phyloP scores from a whole-genome alignment of 352 stramenopile species.

The Pythium chondricola region DNA sequence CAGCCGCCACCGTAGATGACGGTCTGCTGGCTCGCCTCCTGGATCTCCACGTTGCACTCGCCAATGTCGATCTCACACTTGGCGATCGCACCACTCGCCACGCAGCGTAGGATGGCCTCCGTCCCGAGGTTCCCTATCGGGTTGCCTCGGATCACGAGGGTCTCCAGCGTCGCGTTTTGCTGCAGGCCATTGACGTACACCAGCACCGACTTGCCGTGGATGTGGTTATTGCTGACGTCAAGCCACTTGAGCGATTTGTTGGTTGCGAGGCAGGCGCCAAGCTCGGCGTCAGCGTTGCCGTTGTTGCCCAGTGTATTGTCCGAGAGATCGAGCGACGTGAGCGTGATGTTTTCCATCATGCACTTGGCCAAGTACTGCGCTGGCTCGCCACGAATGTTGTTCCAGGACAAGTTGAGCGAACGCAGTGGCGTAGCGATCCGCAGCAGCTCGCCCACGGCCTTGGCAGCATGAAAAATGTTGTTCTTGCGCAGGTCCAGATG shows the following conservation, averaged over 20 bases:
- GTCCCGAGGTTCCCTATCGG: constrained; percentile 54
- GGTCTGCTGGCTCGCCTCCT: constrained; percentile 36
- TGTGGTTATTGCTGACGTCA: constrained; percentile 65
- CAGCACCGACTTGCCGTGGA: constrained; percentile 49
- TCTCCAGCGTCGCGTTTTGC: constrained; percentile 46
- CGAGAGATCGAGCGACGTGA: constrained; percentile 55
- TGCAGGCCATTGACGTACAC: constrained; percentile 59
- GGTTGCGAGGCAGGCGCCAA: constrained; percentile 49
- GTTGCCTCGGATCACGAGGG: constrained; percentile 54
- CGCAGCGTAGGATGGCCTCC: constrained; percentile 49
- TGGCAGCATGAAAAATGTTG: constrained; percentile 56
- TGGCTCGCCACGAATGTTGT: constrained; percentile 64
- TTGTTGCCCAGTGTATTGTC: constrained; percentile 71
- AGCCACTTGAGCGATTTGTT: constrained; percentile 59
- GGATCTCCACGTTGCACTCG: constrained; percentile 61
- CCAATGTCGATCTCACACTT: constrained; percentile 59
- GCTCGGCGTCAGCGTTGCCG: constrained; percentile 53
- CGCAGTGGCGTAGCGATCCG: constrained; percentile 50
- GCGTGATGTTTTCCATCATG: constrained; percentile 69
- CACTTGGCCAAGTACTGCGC: constrained; percentile 51
- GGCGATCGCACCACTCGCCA: constrained; percentile 35
- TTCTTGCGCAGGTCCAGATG: constrained; percentile 56
- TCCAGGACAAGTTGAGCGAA: constrained; percentile 67
- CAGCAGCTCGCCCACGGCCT: constrained; percentile 49
- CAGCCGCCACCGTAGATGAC: constrained; percentile 38